These are phyloP conservation scores for Hygrophoropsis aurantiaca DNA, from an alignment of 768 basidiomycete genomes.

Conservation along the genomic window DNA sequence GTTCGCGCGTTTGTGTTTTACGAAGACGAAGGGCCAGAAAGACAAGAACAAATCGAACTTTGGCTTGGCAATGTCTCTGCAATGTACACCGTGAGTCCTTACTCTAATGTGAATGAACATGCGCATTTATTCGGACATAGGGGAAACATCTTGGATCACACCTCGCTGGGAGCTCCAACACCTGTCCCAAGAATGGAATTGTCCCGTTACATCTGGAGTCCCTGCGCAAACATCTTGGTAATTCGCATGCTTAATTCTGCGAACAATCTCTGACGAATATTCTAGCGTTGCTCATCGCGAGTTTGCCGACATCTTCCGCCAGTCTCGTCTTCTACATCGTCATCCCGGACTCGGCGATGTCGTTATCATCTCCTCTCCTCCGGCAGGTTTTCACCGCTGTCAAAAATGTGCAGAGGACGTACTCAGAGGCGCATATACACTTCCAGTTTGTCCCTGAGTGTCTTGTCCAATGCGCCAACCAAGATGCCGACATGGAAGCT, in stretches of 20 bases:
- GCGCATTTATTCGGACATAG: slow-evolving; percentile 35
- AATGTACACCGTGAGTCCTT: slow-evolving; percentile 63
- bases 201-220: slow-evolving; percentile 66
- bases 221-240: slow-evolving; percentile 67
- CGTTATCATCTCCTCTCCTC: slow-evolving; percentile 63
- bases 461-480: slow-evolving; percentile 48
- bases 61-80: slow-evolving; percentile 60
- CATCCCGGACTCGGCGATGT: slow-evolving; percentile 58
- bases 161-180: slow-evolving; percentile 46
- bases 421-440: slow-evolving; percentile 49
- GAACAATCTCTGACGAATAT: slow-evolving; percentile 2
- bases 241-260: slow-evolving; percentile 11
- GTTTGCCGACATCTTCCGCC: slow-evolving; percentile 35
- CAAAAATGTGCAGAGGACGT: slow-evolving; percentile 53
- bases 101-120: too few relatives aligned
- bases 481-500: slow-evolving; percentile 43
- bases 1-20: slow-evolving; percentile 67
- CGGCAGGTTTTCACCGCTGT: slow-evolving; percentile 66
- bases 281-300: slow-evolving; percentile 50
- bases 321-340: slow-evolving; percentile 69
- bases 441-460: slow-evolving; percentile 77
- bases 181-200: slow-evolving; percentile 54
- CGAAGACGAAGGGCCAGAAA: slow-evolving; percentile 57
- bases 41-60: slow-evolving; percentile 43
- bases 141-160: slow-evolving; percentile 62